Evolutionary conservation across 768 basidiomycete species (phyloP).

Genomic region (Auricularia sp.): DNA sequence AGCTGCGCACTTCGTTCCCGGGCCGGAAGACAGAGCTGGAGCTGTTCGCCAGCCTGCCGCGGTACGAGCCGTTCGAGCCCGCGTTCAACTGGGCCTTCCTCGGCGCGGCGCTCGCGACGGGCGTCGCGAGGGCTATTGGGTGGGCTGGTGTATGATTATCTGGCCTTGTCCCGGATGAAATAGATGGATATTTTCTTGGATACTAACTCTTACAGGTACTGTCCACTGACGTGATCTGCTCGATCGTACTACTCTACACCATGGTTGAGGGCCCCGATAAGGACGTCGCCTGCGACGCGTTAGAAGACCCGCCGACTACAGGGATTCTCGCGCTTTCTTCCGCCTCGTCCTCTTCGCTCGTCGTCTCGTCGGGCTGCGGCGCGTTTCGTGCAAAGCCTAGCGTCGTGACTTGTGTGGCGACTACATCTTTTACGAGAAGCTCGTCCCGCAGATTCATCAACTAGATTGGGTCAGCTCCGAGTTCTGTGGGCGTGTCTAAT

Average conservation of each 20-base stretch:
- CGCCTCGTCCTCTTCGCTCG: too few species aligned
- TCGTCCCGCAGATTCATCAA: neutral
- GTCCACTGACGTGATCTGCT: too few species aligned
- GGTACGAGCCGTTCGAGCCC: constrained; percentile 61
- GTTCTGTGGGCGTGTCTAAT: neutral
- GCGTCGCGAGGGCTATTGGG: constrained; percentile 22
- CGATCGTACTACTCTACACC: too few species aligned
- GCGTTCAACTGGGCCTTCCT: constrained; percentile 70
- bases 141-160: neutral
- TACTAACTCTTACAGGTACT: too few species aligned
- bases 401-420: too few species aligned
- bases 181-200: too few species aligned
- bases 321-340: too few species aligned
- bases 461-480: neutral
- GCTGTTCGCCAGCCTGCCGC: constrained; percentile 62
- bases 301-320: too few species aligned
- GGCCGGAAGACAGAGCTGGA: constrained; percentile 44
- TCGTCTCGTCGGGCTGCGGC: too few species aligned
- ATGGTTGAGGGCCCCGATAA: too few species aligned
- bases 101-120: constrained; percentile 40
- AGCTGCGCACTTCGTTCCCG: constrained; percentile 73
- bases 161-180: neutral
- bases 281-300: too few species aligned
- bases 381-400: too few species aligned
- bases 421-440: neutral